A percentile compares a stretch with the other conserved stretches of the same genome.
Conservation (phyloP, 2,329 filamentous ascomycete species). For the Tolypocladium sp. region DNA sequence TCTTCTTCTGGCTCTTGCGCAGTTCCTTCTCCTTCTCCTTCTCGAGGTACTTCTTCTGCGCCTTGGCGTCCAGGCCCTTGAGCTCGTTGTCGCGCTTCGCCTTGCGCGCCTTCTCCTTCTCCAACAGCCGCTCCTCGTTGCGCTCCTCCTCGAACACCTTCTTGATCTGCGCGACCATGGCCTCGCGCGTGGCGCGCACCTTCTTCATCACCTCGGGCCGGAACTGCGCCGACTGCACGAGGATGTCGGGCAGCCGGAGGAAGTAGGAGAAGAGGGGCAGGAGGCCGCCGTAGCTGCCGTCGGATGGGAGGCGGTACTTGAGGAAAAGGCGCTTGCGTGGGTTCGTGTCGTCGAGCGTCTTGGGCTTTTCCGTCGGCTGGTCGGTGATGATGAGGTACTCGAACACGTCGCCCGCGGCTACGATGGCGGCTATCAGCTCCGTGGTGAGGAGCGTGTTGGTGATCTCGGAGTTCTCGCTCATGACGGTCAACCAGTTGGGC, state of each 20-base stretch:
- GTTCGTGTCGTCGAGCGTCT: constrained; percentile 70
- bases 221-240: constrained; percentile 73
- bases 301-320: constrained; percentile 58
- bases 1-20: constrained; percentile 45
- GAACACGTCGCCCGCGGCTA: constrained; percentile 65
- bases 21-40: constrained; percentile 69
- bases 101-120: constrained; percentile 73
- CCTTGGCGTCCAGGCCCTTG: constrained; percentile 67
- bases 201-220: constrained; percentile 83
- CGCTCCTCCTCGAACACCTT: constrained; percentile 72
- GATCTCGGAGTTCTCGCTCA: constrained; percentile 95
- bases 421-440: constrained; percentile 75
- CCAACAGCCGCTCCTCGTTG: constrained; percentile 64
- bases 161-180: constrained; percentile 69
- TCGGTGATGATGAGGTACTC: constrained; percentile 87
- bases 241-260: constrained; percentile 72
- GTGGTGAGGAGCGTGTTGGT: constrained; percentile 78
- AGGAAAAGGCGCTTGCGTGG: constrained; percentile 84
- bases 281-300: constrained; percentile 55
- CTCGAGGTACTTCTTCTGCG: constrained; percentile 78
- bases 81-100: constrained; percentile 81
- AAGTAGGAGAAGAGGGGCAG: constrained; percentile 72
- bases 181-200: constrained; percentile 70
- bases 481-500: constrained; percentile 81
- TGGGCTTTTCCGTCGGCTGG: constrained; percentile 79